These are phyloP conservation scores for Xerocomellus chrysenteron DNA, from an alignment of 768 basidiomycete species.

Conservation along the genomic window DNA sequence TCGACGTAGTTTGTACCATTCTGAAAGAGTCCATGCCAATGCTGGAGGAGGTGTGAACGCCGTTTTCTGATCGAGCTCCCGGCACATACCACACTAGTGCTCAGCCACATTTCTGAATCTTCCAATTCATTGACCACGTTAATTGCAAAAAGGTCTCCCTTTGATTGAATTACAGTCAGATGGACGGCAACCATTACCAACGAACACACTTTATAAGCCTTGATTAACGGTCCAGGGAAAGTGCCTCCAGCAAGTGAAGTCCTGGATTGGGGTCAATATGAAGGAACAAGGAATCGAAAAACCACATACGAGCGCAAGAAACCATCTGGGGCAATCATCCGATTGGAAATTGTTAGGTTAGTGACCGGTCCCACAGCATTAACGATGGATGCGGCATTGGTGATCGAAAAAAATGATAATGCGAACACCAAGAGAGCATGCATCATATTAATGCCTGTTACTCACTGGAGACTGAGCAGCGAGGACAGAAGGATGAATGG, in stretches of 20 bases:
- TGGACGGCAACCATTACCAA: not conserved
- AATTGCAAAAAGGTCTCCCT: slow-evolving; percentile 42
- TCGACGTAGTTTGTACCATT: too few relatives aligned
- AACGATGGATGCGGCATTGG: slow-evolving; percentile 21
- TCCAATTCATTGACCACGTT: slow-evolving; percentile 47
- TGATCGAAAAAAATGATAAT: slow-evolving; percentile 3
- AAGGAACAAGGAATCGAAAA: not conserved
- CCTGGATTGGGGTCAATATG: slow-evolving; percentile 3
- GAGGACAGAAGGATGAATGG: not conserved
- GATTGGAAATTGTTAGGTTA: slow-evolving; percentile 41
- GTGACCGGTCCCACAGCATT: slow-evolving; percentile 16
- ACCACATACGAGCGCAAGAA: slow-evolving; percentile 42
- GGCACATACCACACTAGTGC: slow-evolving; percentile 43
- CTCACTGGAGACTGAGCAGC: not conserved
- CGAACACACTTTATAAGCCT: slow-evolving; percentile 30
- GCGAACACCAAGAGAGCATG: not conserved
- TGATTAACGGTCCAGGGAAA: slow-evolving; percentile 48
- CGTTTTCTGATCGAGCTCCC: not conserved
- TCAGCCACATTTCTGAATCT: slow-evolving; percentile 47
- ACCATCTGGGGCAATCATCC: slow-evolving; percentile 47
- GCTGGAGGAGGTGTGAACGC: too few relatives aligned
- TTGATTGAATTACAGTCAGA: not conserved
- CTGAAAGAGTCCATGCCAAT: too few relatives aligned
- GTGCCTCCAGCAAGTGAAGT: slow-evolving; percentile 40
- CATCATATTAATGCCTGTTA: slow-evolving; percentile 12